Evolutionary conservation across 2,329 filamentous ascomycete species (phyloP), one percentile per base, ranked within the genome.

Genomic region (Raffaelea arxii): DNA sequence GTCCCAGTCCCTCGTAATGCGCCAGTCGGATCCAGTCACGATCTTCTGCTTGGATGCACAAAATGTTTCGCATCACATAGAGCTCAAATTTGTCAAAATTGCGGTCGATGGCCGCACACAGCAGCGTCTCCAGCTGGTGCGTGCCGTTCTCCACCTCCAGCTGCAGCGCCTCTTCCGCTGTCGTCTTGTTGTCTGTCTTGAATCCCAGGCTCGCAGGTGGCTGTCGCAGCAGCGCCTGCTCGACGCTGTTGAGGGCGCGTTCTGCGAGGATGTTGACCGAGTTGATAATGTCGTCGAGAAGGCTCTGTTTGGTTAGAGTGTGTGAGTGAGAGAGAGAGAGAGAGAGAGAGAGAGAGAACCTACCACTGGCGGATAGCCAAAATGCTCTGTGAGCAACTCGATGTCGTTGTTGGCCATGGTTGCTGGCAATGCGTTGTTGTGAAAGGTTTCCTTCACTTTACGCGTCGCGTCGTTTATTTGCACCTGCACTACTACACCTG

Each of bases 231-330:
- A 98, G 80, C 1, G 87, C 86, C 46, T 80, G 78, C 65, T 97
- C 92, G 54, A 97, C 81, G 50, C 85, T 87, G 58, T 87, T 86
- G 58, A 95, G 82, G 46, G 88, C 90, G 63, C 84, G 84, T 66
- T 94, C 92, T 58, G 92, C 84, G 58, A 96, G 78, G 59, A 91
- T 86, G 70, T 97, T 98, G 64, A 96, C 81, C 46, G 84, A 86
- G 71, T 97, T 96, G 70, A 97, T 95, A 57, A 97, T 90, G 67
- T 97, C 91, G 77, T 98, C 92, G 59, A 98, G 84, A 37, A 98
- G 79, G 51, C 86, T 86, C 90, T 95, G 58, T 4, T 42, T 32
- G 30, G 22, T 38, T 25, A 44, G 21, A 36, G 4, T 22, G 25
- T 40, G 27, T 24, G 18, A 9, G 21, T 10, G 4, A 30, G 21